Percentiles rank a stretch among this genome's conserved stretches.
Evolutionary conservation across 495 filamentous ascomycete genomes (phyloP).

Genomic region (Tuber calosporum): DNA sequence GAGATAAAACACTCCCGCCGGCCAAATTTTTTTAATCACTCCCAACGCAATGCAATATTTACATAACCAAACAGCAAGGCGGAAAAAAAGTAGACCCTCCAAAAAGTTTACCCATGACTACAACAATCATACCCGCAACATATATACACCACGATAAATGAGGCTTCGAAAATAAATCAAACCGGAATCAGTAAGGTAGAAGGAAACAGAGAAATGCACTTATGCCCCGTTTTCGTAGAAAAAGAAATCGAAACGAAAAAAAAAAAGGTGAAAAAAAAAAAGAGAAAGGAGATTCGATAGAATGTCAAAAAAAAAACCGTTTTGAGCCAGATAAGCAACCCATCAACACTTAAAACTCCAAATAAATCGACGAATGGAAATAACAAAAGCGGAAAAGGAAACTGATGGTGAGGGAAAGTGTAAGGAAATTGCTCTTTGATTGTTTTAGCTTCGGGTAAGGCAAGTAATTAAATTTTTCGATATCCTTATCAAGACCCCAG

Average conservation of each 20-base stretch:
- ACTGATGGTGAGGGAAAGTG: not conserved
- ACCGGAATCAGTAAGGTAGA: not conserved
- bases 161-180: not conserved
- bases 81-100: slow-evolving; percentile 8
- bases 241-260: not conserved
- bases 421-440: not conserved
- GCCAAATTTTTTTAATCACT: slow-evolving; percentile 2
- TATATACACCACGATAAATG: not conserved
- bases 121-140: not conserved
- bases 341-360: slow-evolving; percentile 1
- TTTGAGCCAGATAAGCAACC: not conserved
- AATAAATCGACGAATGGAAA: not conserved
- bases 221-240: not conserved
- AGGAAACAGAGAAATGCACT: not conserved
- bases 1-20: not conserved
- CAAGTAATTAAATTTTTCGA: not conserved
- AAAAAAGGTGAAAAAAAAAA: not conserved
- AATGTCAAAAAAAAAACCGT: not conserved
- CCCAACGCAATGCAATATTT: slow-evolving; percentile 25
- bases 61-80: slow-evolving; percentile 5
- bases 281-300: slow-evolving; percentile 2
- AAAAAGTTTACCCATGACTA: not conserved
- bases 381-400: not conserved
- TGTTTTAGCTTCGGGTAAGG: not conserved
- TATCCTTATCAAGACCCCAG: not conserved